A percentile compares a stretch with the other conserved stretches of the same genome.
These are phyloP conservation scores for Metroxylon sagu DNA, from an alignment of 176 grass and related monocot species.

Conservation along the genomic window DNA sequence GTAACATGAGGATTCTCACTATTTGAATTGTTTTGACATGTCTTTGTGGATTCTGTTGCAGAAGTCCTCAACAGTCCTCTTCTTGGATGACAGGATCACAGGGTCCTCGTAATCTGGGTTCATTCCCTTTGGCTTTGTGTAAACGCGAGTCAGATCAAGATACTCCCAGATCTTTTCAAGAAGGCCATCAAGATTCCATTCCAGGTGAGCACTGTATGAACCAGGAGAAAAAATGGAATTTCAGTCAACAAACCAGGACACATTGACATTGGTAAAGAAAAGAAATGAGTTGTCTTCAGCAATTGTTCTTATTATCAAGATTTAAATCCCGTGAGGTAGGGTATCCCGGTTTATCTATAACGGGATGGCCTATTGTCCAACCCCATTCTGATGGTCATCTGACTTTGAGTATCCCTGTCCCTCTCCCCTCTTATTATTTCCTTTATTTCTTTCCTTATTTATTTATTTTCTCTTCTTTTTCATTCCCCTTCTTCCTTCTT, in stretches of 20 bases:
- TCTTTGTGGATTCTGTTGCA: conserved; percentile 90
- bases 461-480: too few relatives aligned
- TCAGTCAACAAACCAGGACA: not conserved
- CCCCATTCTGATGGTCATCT: too few relatives aligned
- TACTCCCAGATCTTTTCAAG: conserved; percentile 91
- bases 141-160: conserved; percentile 82
- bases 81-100: conserved; percentile 79
- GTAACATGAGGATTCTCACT: conserved; percentile 33
- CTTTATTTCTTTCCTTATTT: too few relatives aligned
- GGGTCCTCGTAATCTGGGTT: conserved; percentile 98
- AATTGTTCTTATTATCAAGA: too few relatives aligned
- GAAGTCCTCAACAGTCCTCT: conserved; percentile 84
- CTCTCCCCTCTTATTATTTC: too few relatives aligned
- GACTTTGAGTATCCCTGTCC: too few relatives aligned
- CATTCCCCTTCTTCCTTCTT: too few relatives aligned
- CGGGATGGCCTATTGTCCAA: too few relatives aligned
- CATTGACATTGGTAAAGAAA: too few relatives aligned
- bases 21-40: conserved; percentile 94
- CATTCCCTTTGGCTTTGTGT: conserved; percentile 89
- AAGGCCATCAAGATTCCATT: conserved; percentile 91
- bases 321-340: too few relatives aligned
- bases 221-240: not conserved
- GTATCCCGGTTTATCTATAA: too few relatives aligned
- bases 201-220: conserved; percentile 60
- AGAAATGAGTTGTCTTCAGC: too few relatives aligned